Percentiles rank a stretch among this genome's conserved stretches.
Conservation (phyloP, 202 grass and related monocot species). For the Dendrocalamus latiflorus region DNA sequence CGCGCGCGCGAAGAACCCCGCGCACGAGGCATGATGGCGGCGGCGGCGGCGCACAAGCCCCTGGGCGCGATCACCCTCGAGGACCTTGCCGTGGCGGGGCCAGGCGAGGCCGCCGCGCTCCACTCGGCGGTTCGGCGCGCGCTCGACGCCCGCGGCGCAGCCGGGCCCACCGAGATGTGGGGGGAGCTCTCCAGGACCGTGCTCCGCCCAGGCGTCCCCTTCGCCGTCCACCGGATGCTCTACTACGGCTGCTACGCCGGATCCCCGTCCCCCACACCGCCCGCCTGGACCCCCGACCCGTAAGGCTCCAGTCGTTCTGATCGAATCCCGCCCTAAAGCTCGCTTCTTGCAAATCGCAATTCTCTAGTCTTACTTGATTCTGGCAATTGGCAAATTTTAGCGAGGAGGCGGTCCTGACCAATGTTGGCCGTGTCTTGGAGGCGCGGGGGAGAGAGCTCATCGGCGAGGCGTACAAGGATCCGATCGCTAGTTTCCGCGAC, state of each 20-base stretch:
- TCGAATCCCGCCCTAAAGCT: background rate
- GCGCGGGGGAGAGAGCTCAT: slow-evolving; percentile 58
- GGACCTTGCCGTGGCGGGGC: slow-evolving; percentile 46
- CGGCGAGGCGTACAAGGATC: slow-evolving; percentile 65
- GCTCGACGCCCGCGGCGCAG: slow-evolving; percentile 17
- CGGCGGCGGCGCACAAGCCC: slow-evolving; percentile 45
- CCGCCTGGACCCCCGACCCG: slow-evolving; percentile 71
- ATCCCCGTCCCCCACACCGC: slow-evolving; percentile 51
- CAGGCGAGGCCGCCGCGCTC: slow-evolving; percentile 36
- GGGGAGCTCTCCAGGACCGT: slow-evolving; percentile 41
- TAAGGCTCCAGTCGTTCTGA: slow-evolving; percentile 20
- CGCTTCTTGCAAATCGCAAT: background rate
- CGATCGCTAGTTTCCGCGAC: slow-evolving; percentile 61
- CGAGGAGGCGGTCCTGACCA: slow-evolving; percentile 51
- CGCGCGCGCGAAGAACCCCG: background rate
- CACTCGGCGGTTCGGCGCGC: slow-evolving; percentile 35
- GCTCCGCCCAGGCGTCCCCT: slow-evolving; percentile 53
- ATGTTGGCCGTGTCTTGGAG: slow-evolving; percentile 72
- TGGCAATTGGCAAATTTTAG: background rate
- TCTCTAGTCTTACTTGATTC: background rate
- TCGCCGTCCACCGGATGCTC: slow-evolving; percentile 86
- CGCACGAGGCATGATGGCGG: slow-evolving; percentile 29
- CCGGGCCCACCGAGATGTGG: slow-evolving; percentile 53
- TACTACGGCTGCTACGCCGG: slow-evolving; percentile 80
- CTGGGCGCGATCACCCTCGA: slow-evolving; percentile 52